Percentiles rank a stretch among this genome's conserved stretches.
These are phyloP conservation scores for Pseudogymnoascus sp. DNA, from an alignment of 2,329 filamentous ascomycete genomes.

Conservation along the genomic window DNA sequence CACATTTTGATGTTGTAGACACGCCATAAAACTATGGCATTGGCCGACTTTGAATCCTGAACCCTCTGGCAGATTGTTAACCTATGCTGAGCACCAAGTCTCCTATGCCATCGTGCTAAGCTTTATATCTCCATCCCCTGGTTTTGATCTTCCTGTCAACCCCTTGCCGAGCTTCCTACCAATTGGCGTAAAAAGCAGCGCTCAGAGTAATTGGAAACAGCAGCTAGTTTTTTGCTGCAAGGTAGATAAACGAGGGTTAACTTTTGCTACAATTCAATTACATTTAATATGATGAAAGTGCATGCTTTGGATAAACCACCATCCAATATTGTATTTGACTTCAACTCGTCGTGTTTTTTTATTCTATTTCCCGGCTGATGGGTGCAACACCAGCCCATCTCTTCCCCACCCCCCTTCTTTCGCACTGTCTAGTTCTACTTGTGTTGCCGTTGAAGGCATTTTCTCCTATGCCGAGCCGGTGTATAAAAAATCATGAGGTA, in stretches of 20 bases:
- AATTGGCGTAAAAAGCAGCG: neutral
- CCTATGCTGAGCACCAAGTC: no score
- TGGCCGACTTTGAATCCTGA: neutral
- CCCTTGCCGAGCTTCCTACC: no score
- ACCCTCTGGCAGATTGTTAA: no score
- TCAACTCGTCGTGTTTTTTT: neutral
- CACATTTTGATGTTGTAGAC: neutral
- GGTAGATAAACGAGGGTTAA: neutral
- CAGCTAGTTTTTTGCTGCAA: neutral
- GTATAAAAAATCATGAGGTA: constrained; percentile 13
- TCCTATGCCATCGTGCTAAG: no score
- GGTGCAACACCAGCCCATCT: neutral
- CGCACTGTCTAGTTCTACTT: constrained; percentile 23
- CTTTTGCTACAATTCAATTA: neutral
- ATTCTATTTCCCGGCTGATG: neutral
- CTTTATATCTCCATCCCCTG: no score
- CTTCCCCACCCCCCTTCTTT: neutral
- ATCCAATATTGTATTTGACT: neutral
- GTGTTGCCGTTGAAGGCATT: constrained; percentile 19
- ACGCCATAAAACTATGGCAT: neutral
- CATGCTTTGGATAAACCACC: neutral
- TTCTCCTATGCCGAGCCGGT: constrained; percentile 4
- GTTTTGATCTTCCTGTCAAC: no score
- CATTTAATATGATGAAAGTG: neutral
- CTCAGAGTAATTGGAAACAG: neutral